Conservation (phyloP, 306 rosid species). For the Astragalus glycyphyllos region DNA sequence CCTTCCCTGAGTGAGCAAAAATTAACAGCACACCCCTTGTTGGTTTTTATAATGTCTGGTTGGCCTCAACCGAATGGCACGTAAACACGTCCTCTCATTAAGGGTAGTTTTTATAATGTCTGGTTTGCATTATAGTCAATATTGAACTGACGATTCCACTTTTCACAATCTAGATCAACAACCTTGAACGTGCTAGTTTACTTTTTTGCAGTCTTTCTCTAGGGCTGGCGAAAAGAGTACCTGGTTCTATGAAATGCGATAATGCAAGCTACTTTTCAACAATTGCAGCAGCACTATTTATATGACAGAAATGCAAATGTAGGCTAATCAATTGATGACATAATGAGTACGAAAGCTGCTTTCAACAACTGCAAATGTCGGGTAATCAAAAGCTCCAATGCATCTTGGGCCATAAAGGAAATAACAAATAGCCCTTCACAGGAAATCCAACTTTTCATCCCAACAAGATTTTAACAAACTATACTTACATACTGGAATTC, state of each 20-base stretch:
- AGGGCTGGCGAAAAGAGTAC: neutral
- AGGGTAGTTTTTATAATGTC: too few species aligned
- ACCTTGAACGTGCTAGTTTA: slow-evolving; percentile 2
- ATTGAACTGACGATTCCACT: neutral
- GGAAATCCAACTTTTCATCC: slow-evolving; percentile 15
- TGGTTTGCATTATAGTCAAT: slow-evolving; percentile 18
- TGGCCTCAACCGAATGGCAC: too few species aligned
- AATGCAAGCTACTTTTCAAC: slow-evolving; percentile 1
- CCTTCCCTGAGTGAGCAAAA: too few species aligned
- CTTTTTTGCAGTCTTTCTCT: neutral
- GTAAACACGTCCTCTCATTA: too few species aligned
- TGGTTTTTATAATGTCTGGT: too few species aligned
- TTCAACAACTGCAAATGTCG: slow-evolving; percentile 20
- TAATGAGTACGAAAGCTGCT: neutral
- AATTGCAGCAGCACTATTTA: neutral
- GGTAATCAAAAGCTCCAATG: slow-evolving; percentile 16
- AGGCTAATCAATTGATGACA: slow-evolving; percentile 15
- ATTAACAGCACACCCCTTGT: too few species aligned
- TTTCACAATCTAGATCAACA: slow-evolving; percentile 12
- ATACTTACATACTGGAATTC: neutral
- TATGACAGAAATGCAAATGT: neutral
- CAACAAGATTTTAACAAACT: slow-evolving; percentile 23
- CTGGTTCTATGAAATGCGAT: slow-evolving; percentile 4
- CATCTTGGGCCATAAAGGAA: slow-evolving; percentile 3
- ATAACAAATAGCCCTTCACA: neutral